Evolutionary conservation across 2,329 filamentous ascomycete species (phyloP), one percentile per base, ranked within the genome.

Genomic region (Phoma sp.): DNA sequence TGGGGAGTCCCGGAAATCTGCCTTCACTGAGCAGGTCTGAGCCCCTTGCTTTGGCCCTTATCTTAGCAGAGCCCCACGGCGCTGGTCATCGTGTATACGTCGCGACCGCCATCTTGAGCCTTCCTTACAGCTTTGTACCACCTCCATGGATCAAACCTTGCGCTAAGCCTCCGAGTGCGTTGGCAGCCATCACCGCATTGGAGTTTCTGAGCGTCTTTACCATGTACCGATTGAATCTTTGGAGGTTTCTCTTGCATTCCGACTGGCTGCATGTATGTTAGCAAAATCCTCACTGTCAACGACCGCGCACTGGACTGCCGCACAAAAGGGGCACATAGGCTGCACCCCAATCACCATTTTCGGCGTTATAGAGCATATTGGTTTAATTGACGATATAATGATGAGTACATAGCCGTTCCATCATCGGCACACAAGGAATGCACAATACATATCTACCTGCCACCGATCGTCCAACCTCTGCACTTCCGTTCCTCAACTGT

Each of bases 11-110:
- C 62, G 70, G 32, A 64, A 64, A 27, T 75, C 73, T n/a, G 68
- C 71, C 43, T 76, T 76, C 48, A 61, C 68, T 8, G 74, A 76
- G 58, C 71, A 74, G 61, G 68, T 76, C 19, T 76, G 64, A 67
- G 33, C 27, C 49, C 62, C 60, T 65, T 64, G 50, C 62, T 56
- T 61, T 39, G 17, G 63, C 60, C 56, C 43, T 48, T 53, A 38
- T 24, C 33, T 41, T 43, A 56, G 46, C 48, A 60, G 52, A 13
- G 55, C 56, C 56, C 59, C 58, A 53, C 51, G 57, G 53, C 57
- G 27, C 32, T 51, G 58, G 43, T 52, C 39, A 45, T 57, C 58
- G 61, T 59, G 57, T 61, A 55, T 57, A 63, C 56, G 62, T 55
- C 60, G 62, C 60, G 55, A 61, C 59, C 55, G 43, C 49, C 46